Evolutionary conservation across 257 asterid species (phyloP).

Genomic region (Paraleonurus japonicus): DNA sequence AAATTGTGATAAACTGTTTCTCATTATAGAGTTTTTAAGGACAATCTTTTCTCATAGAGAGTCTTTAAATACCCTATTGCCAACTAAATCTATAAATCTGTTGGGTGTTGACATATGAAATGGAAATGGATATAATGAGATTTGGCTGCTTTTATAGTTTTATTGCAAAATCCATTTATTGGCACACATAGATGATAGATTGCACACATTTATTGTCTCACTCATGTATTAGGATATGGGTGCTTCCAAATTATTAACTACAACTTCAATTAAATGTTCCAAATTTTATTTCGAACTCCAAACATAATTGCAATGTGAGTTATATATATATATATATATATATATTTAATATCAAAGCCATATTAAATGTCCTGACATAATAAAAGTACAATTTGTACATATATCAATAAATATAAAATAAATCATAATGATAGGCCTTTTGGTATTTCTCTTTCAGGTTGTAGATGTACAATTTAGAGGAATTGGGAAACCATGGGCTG

Average conservation of each 20-base stretch:
- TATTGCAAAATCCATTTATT: neutral
- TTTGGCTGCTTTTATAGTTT: conserved; percentile 7
- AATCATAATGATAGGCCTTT: neutral
- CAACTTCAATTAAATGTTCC: conserved; percentile 1
- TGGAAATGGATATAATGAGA: conserved; percentile 16
- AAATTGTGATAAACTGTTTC: neutral
- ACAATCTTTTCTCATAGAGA: neutral
- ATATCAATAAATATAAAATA: neutral
- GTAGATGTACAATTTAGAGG: conserved; percentile 42
- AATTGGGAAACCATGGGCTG: conserved; percentile 81
- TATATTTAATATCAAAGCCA: too few species aligned
- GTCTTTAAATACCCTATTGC: neutral
- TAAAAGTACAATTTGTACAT: neutral
- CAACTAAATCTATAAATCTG: neutral
- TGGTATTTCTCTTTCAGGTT: conserved; percentile 41
- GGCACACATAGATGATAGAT: neutral
- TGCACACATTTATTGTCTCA: neutral
- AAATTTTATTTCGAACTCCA: neutral
- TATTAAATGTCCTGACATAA: neutral
- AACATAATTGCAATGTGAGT: neutral
- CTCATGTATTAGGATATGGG: neutral
- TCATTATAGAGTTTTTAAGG: neutral
- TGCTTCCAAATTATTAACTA: conserved; percentile 14
- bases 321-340: too few species aligned
- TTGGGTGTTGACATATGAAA: neutral